Evolutionary conservation across 73 alveolate species (phyloP).

Genomic region (Paraurostyla sp.): DNA sequence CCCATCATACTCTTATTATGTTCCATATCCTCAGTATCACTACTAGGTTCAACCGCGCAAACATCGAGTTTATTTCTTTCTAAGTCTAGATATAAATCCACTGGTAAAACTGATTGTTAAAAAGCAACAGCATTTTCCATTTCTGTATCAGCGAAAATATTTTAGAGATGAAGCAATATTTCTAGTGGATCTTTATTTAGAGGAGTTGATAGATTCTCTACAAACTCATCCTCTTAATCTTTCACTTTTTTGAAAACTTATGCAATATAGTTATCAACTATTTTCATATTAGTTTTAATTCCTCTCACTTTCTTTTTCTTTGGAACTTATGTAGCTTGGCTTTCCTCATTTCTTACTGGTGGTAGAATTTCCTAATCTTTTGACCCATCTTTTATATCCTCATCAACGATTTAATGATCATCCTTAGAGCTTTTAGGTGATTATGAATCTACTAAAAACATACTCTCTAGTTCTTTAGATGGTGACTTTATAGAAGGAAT

Average conservation of each 20-base stretch:
- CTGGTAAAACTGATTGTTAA: constrained; percentile 60
- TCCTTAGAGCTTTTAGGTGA: not conserved
- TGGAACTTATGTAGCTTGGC: not conserved
- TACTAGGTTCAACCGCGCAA: not conserved
- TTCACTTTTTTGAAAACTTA: constrained; percentile 45
- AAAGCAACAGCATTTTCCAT: constrained; percentile 26
- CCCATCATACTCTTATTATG: constrained; percentile 51
- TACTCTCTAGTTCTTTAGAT: not conserved
- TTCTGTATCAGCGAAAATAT: constrained; percentile 14
- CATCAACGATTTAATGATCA: not conserved
- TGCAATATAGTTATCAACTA: constrained; percentile 51
- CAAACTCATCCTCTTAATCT: constrained; percentile 60
- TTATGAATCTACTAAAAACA: not conserved
- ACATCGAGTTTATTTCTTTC: constrained; percentile 46
- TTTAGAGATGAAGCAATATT: constrained; percentile 66
- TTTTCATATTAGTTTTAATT: constrained; percentile 45
- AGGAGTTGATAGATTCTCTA: constrained; percentile 58
- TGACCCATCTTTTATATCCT: not conserved
- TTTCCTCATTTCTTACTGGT: not conserved
- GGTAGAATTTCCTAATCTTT: not conserved
- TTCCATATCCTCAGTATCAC: constrained; percentile 16
- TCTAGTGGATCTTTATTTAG: constrained; percentile 69
- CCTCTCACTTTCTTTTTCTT: constrained; percentile 47
- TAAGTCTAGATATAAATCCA: constrained; percentile 48
- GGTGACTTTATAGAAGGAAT: not conserved